Evolutionary conservation across 2,329 filamentous ascomycete species (phyloP).

Genomic region (Phialophora chinensis): DNA sequence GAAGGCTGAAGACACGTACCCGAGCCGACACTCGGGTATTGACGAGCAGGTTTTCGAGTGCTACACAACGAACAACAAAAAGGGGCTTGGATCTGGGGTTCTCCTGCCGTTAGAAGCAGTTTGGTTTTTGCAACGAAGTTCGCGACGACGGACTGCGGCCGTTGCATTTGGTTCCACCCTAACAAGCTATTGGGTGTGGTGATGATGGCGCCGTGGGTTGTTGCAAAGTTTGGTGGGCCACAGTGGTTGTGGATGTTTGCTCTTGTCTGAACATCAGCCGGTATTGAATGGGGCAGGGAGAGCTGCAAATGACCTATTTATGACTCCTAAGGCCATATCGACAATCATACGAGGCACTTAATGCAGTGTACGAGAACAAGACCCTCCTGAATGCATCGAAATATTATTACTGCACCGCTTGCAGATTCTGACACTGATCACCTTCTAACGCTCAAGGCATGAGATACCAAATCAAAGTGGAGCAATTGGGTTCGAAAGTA

Average conservation of each 20-base stretch:
- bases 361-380: slow-evolving; percentile 13
- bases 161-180: neutral
- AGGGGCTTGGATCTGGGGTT: slow-evolving; percentile 10
- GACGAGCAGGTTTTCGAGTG: slow-evolving; percentile 2
- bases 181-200: neutral
- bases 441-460: neutral
- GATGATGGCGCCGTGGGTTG: neutral
- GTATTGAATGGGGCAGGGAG: neutral
- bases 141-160: neutral
- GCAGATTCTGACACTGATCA: neutral
- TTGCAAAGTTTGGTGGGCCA: slow-evolving; percentile 10
- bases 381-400: neutral
- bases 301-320: slow-evolving; percentile 6
- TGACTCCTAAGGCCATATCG: slow-evolving; percentile 10
- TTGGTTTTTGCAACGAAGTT: slow-evolving; percentile 10
- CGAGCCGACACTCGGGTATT: neutral
- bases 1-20: neutral
- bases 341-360: slow-evolving; percentile 1
- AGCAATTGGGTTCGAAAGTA: neutral
- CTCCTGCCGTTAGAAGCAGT: slow-evolving; percentile 10
- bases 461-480: neutral
- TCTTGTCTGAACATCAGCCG: neutral
- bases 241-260: slow-evolving; percentile 8
- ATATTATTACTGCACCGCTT: neutral
- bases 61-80: slow-evolving; percentile 10